Percentiles rank a stretch among this genome's conserved stretches.
These are phyloP conservation scores for Stachybotrys echinatus DNA, from an alignment of 2,329 filamentous ascomycete genomes.

Conservation along the genomic window DNA sequence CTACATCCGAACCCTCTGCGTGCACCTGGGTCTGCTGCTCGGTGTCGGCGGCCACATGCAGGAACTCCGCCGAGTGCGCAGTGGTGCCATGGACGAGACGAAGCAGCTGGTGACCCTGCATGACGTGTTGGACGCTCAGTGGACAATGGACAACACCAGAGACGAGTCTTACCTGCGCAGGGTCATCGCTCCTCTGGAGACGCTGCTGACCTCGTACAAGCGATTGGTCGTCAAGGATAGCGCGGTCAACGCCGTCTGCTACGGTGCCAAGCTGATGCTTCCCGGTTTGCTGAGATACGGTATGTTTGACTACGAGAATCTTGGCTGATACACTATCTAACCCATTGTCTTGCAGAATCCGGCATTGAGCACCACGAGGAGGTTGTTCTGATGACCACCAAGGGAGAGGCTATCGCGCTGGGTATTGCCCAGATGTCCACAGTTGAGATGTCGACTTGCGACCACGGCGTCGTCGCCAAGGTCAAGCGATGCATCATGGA, in stretches of 20 bases:
- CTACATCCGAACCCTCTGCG: constrained; percentile 97
- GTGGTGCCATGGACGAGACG: constrained; percentile 90
- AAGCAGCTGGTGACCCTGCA: constrained; percentile 89
- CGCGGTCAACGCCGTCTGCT: constrained; percentile 90
- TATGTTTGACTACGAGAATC: constrained; percentile 35
- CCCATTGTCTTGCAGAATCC: constrained; percentile 55
- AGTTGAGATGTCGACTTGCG: constrained; percentile 92
- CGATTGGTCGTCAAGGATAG: constrained; percentile 88
- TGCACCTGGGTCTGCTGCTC: constrained; percentile 73
- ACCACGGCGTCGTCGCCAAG: constrained; percentile 96
- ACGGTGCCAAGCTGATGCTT: constrained; percentile 98
- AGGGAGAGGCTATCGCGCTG: constrained; percentile 96
- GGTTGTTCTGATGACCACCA: constrained; percentile 96
- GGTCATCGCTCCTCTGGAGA: constrained; percentile 91
- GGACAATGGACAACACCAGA: constrained; percentile 89
- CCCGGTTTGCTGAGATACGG: constrained; percentile 89
- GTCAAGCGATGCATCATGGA: constrained; percentile 99
- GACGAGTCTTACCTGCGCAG: constrained; percentile 89
- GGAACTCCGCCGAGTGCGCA: constrained; percentile 88
- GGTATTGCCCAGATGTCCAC: constrained; percentile 98
- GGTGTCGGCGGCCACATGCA: constrained; percentile 97
- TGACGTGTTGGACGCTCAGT: constrained; percentile 83
- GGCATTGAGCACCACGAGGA: constrained; percentile 94
- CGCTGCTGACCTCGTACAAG: constrained; percentile 88
- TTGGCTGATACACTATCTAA: constrained; percentile 14